Base-by-base conservation (phyloP, 2,329 filamentous ascomycete species). In the Ambrosiella beaveri region DNA sequence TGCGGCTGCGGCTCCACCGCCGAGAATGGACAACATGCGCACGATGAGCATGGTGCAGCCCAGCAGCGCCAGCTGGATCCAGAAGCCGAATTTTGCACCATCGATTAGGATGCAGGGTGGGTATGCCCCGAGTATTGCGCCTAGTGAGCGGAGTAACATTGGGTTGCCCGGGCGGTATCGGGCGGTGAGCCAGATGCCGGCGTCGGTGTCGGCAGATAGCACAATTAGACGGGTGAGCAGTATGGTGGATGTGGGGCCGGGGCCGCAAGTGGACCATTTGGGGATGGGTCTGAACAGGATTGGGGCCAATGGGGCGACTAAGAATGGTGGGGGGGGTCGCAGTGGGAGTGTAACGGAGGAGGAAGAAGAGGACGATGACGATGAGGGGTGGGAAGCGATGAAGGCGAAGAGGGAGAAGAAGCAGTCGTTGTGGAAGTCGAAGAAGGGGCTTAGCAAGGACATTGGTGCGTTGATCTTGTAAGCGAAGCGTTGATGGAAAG, bases 71-170 rank as follows among this genome's bases (percentile, higher is more conserved):
- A 78, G 80, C 1, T 80, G 73, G 62, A 71, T 81, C 51, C 76
- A 77, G 58, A 74, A 70, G 35, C 66, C 70, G 40, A 63, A 68
- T 15, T 78, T 75, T 63, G 69, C 75, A 13, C 76, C 76, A 3
- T 79, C 77, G 11, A 73, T 79, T 55, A 70, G 69, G 58, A 64
- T 69, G 57, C 74, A 71, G 69, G 69, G 70, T 56, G 82, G 80
- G 7, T 97, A 97, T 70, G 79, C 89, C 0, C 82, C 89, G 0
- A 97, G 91, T 0, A 95, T 98, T 63, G 91, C 93, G 1, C 93
- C 93, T 1, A 95, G 88, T 4, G 93, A 97, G 72, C 85, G 93
- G 61, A 97, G 90, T 75, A 97, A 94, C 68, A 75, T 96, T 61
- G 93, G 93, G 13, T 77, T 95, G 56, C 89, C 93, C 7, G 84